Evolutionary conservation across 2,329 filamentous ascomycete genomes (phyloP).

Genomic region (Metarhizium album): DNA sequence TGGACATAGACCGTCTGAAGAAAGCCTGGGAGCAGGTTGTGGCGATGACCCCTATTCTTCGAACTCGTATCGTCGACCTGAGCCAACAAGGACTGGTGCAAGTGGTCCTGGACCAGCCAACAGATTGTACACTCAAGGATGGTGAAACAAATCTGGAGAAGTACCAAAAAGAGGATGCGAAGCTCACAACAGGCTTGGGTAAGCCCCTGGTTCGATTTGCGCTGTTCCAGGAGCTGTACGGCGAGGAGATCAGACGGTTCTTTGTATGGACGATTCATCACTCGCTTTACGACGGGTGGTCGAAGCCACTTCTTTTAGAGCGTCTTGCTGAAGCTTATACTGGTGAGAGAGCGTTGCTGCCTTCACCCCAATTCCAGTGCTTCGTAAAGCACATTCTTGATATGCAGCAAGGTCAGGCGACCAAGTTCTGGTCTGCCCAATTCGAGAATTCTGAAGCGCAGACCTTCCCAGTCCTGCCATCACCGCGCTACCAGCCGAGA

Average conservation of each 20-base stretch:
- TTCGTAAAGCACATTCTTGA: constrained; percentile 33
- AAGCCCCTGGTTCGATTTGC: constrained; percentile 7
- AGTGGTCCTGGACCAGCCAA: constrained; percentile 6
- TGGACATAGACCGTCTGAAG: constrained; percentile 7
- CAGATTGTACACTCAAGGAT: constrained; percentile 1
- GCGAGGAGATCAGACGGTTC: background rate
- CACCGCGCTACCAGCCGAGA: constrained; percentile 2
- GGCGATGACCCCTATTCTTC: constrained; percentile 7
- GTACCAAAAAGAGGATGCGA: background rate
- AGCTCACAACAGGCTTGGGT: constrained; percentile 9
- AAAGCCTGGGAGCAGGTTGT: constrained; percentile 10
- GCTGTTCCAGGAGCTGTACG: background rate
- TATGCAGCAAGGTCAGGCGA: constrained; percentile 10
- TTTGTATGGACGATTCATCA: constrained; percentile 22
- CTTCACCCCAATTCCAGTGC: constrained; percentile 18
- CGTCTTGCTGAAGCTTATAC: constrained; percentile 9
- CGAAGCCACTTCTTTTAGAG: constrained; percentile 25
- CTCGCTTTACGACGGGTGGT: constrained; percentile 43
- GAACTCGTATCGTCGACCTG: constrained; percentile 10
- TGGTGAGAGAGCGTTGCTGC: background rate
- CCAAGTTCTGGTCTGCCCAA: constrained; percentile 30
- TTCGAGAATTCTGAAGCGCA: constrained; percentile 17
- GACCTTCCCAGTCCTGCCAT: constrained; percentile 8
- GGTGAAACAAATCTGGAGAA: background rate
- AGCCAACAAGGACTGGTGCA: constrained; percentile 9